Evolutionary conservation across 257 asterid species (phyloP).

Genomic region (Solanum medicagineum): DNA sequence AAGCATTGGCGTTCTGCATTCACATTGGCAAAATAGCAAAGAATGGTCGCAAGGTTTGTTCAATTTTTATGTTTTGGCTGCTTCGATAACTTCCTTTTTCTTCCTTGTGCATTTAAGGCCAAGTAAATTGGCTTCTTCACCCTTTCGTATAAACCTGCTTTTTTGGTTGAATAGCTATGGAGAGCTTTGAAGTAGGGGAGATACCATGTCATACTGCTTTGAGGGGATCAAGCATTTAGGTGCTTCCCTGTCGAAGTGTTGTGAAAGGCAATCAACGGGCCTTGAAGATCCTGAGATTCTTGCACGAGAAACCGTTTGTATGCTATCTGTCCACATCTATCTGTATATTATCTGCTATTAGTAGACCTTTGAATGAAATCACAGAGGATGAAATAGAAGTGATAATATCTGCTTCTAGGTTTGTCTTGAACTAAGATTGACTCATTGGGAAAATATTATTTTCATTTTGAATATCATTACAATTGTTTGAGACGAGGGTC

Average conservation of each 20-base stretch:
- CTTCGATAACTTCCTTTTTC: background rate
- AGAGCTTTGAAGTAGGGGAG: slow-evolving; percentile 42
- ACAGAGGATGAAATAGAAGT: background rate
- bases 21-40: slow-evolving; percentile 23
- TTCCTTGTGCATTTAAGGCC: background rate
- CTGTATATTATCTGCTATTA: background rate
- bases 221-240: slow-evolving; percentile 80
- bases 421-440: background rate
- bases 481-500: background rate
- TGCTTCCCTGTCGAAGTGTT: slow-evolving; percentile 73
- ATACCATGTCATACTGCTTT: slow-evolving; percentile 86
- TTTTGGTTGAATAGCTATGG: slow-evolving; percentile 50
- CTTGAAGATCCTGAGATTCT: slow-evolving; percentile 91
- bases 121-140: background rate
- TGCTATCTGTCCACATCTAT: slow-evolving; percentile 10
- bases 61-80: background rate
- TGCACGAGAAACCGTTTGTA: slow-evolving; percentile 97
- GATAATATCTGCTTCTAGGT: background rate
- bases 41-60: slow-evolving; percentile 67
- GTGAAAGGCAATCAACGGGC: slow-evolving; percentile 76
- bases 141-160: background rate
- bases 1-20: background rate
- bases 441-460: background rate
- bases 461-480: background rate
- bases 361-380: background rate